These are phyloP conservation scores for Cokeromyces recurvatus DNA, from an alignment of 371 early-diverging fungal species.

Conservation along the genomic window DNA sequence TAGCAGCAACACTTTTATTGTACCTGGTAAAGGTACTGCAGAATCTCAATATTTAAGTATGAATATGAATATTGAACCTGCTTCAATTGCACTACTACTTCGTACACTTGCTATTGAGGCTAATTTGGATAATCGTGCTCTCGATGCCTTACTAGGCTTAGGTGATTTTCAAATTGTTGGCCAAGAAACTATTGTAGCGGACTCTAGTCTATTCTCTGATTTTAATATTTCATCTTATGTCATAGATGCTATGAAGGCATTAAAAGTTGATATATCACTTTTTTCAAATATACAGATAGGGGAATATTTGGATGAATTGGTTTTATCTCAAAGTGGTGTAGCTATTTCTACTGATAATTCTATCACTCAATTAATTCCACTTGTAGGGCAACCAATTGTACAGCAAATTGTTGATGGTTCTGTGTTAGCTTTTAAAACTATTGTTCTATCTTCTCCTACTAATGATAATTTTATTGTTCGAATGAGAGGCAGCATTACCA, in stretches of 20 bases:
- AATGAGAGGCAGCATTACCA: constrained; percentile 50
- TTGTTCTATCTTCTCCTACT: constrained; percentile 46
- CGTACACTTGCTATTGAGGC: constrained; percentile 45
- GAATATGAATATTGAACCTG: constrained; percentile 43
- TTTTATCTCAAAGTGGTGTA: constrained; percentile 50
- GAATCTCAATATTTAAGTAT: constrained; percentile 30
- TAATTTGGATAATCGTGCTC: constrained; percentile 37
- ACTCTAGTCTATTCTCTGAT: constrained; percentile 32
- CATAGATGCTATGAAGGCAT: constrained; percentile 48
- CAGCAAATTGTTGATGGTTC: constrained; percentile 51
- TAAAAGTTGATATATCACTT: constrained; percentile 49
- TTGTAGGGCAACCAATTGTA: constrained; percentile 58
- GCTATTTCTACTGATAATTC: constrained; percentile 38
- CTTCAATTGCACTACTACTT: constrained; percentile 39
- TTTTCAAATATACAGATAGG: constrained; percentile 47
- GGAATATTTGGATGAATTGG: constrained; percentile 41
- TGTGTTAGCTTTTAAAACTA: constrained; percentile 43
- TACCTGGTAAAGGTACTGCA: constrained; percentile 30
- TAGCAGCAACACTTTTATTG: constrained; percentile 30
- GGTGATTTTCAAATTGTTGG: constrained; percentile 41
- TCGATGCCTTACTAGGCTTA: constrained; percentile 50
- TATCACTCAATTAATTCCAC: constrained; percentile 44
- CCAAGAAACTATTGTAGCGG: constrained; percentile 31
- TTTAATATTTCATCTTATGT: constrained; percentile 49
- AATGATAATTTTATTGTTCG: constrained; percentile 45